Conservation (phyloP, 805 yeast genomes). For the Wickerhamomyces pijperi region DNA sequence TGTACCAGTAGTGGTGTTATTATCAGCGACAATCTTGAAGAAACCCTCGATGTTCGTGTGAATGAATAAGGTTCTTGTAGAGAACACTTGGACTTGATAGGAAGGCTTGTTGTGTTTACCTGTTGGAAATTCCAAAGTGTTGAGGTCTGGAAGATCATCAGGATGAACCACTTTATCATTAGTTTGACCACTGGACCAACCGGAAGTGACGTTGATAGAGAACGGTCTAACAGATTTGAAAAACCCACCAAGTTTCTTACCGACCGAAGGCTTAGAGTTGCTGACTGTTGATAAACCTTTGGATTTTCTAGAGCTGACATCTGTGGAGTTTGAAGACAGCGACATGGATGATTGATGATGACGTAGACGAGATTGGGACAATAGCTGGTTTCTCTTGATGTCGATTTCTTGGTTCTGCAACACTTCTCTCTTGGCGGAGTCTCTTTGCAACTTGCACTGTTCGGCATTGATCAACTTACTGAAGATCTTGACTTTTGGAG, state of each 20-base stretch:
- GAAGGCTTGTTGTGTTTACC: slow-evolving; percentile 35
- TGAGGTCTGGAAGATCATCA: slow-evolving; percentile 48
- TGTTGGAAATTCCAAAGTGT: slow-evolving; percentile 26
- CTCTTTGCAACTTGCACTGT: slow-evolving; percentile 40
- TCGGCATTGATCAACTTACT: slow-evolving; percentile 35
- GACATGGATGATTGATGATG: slow-evolving; percentile 6
- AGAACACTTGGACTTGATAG: slow-evolving; percentile 32
- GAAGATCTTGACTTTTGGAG: slow-evolving; percentile 29
- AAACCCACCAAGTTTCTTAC: slow-evolving; percentile 44
- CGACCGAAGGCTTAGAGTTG: slow-evolving; percentile 17
- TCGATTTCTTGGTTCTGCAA: slow-evolving; percentile 27
- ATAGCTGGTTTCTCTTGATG: slow-evolving; percentile 19
- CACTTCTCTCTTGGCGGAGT: slow-evolving; percentile 32
- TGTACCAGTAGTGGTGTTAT: too few species aligned
- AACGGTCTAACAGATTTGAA: slow-evolving; percentile 52
- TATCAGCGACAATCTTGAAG: slow-evolving; percentile 30
- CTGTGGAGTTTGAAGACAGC: too few species aligned
- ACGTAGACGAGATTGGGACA: slow-evolving; percentile 18
- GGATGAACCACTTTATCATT: slow-evolving; percentile 36
- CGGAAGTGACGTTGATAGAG: slow-evolving; percentile 34
- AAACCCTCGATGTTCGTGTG: slow-evolving; percentile 28
- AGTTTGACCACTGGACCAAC: slow-evolving; percentile 24
- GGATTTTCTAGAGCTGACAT: slow-evolving; percentile 12
- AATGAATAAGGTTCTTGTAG: slow-evolving; percentile 24
- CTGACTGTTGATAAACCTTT: slow-evolving; percentile 7